Base-by-base conservation (phyloP, 345 rosid species). In the Raphanus raphanistrum region DNA sequence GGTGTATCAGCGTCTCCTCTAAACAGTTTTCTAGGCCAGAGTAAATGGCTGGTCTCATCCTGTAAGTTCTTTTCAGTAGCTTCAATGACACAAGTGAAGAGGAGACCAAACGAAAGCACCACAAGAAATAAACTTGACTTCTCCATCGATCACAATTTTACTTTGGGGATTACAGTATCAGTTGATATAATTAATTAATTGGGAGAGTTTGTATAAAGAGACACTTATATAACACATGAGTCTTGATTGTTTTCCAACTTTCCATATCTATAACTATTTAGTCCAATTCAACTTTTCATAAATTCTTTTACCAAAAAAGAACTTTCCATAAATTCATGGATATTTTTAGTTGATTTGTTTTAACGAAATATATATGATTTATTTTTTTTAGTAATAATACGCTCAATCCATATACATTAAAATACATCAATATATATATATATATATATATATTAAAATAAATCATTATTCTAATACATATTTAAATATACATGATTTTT, bases 31-130 rank as follows among this genome's bases (percentile, higher is more conserved):
- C 55, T 48, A 48, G 55, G 17, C 17, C 55, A 2, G 17, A 48
- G 7, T 48, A 48, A 13, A 48, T 48, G 55, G 2, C 17, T n/a
- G 55, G 63, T 73, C 54, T 50, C 35, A 32, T 50, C 62, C n/a
- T 62, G 6, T 48, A 45, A 11, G 4, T 74, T 66, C 8, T 66
- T 55, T 41, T 54, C 57, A 8, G 21, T 21, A 33, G 68, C 27
- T 43, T 31, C 73, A 9, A 17, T 75, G 61, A 32, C 50, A 75
- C 67, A 67, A 75, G 36, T 62, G 3, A 68, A 76, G 4, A 76
- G 8, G 62, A 76, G 36, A 68, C 28, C 13, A 60, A 68, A 21
- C 15, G 26, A 57, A 17, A 67, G 43, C 8, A 68, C 16, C 17
- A 68, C 73, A 43, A 68, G 68, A 68, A 68, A 8, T 17, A 13